These are phyloP conservation scores for Alternaria brassicae DNA, from an alignment of 2,329 filamentous ascomycete genomes.

Conservation along the genomic window DNA sequence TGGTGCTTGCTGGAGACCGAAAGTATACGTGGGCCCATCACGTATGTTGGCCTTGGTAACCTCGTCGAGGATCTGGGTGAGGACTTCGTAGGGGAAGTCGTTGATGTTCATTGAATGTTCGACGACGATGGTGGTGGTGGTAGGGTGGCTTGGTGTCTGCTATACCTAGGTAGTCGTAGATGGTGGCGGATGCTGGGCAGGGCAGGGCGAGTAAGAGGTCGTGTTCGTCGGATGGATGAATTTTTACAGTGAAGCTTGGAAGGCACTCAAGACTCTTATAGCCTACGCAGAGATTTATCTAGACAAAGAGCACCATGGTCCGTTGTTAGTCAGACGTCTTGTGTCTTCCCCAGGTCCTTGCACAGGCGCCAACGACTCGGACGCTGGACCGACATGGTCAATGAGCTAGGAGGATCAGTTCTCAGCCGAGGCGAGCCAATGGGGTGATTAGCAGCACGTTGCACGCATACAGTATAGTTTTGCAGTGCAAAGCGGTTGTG, in stretches of 20 bases:
- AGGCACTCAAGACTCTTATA: slow-evolving; percentile 38
- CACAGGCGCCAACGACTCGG: slow-evolving; percentile 37
- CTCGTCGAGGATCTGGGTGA: slow-evolving; percentile 59
- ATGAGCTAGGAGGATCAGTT: slow-evolving; percentile 28
- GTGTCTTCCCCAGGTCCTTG: slow-evolving; percentile 33
- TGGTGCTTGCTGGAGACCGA: slow-evolving; percentile 59
- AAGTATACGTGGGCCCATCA: slow-evolving; percentile 59
- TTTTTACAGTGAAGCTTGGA: slow-evolving; percentile 19
- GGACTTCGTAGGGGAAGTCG: slow-evolving; percentile 60
- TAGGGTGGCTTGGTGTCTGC: slow-evolving; percentile 23
- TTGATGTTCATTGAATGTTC: slow-evolving; percentile 55
- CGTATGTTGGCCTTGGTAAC: slow-evolving; percentile 57
- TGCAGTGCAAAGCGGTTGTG: slow-evolving; percentile 29
- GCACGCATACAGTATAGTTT: slow-evolving; percentile 32
- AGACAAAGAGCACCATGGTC: slow-evolving; percentile 39
- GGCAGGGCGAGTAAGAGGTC: slow-evolving; percentile 12
- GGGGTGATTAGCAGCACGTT: slow-evolving; percentile 6
- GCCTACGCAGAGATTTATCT: slow-evolving; percentile 37
- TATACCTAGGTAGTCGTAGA: slow-evolving; percentile 2
- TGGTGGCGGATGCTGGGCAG: background rate
- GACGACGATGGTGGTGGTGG: background rate
- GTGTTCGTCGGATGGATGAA: slow-evolving; percentile 25
- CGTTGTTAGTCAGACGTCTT: slow-evolving; percentile 43
- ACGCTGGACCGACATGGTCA: slow-evolving; percentile 33
- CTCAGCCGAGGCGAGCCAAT: slow-evolving; percentile 30